Conservation (phyloP, 1,284 basidiomycete species). For the Ceratobasidium sp. region DNA sequence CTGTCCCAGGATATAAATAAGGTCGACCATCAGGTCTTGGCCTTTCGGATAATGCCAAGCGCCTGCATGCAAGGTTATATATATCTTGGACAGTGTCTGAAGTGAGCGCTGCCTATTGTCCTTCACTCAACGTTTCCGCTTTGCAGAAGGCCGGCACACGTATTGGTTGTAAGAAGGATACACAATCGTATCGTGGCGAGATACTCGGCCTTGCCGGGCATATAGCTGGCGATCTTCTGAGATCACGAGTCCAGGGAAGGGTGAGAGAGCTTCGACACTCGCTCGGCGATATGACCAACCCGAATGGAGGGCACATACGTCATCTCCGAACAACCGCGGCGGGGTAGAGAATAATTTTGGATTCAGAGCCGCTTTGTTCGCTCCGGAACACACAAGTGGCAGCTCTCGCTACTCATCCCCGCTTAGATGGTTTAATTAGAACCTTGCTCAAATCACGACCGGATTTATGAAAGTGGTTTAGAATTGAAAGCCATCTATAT, state of each 20-base stretch:
- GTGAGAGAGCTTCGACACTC: not conserved
- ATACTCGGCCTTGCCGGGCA: not conserved
- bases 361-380: not conserved
- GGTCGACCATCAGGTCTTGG: not conserved
- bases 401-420: too few relatives aligned
- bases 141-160: not conserved
- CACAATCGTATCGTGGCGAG: not conserved
- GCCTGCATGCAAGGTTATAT: not conserved
- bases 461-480: not conserved
- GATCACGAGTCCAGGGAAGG: not conserved
- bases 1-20: not conserved
- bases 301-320: not conserved
- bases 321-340: not conserved
- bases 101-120: not conserved
- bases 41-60: not conserved
- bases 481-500: not conserved
- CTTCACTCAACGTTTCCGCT: not conserved
- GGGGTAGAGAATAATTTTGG: not conserved
- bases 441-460: not conserved
- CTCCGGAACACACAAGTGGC: not conserved
- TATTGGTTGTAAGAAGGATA: too few relatives aligned
- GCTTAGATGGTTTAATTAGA: not conserved
- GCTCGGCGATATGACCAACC: not conserved
- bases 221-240: not conserved
- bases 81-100: not conserved